A percentile compares a stretch with the other conserved stretches of the same genome.
These are phyloP conservation scores for Mycena venus DNA, from an alignment of 768 basidiomycete species.

Conservation along the genomic window DNA sequence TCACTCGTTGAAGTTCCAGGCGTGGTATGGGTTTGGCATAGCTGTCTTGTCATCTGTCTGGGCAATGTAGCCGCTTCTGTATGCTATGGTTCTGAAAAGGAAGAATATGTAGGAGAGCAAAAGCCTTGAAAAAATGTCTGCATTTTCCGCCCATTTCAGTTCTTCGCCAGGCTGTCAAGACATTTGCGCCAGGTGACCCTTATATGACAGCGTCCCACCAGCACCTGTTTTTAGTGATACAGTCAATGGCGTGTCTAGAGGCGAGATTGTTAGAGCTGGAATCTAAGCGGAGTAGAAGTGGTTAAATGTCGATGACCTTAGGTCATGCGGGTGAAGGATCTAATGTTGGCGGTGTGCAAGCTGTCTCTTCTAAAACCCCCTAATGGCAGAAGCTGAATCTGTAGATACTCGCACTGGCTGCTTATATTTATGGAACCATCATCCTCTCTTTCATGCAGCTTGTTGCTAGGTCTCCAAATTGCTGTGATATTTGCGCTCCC, in stretches of 20 bases:
- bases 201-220: no score
- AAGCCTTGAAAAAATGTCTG: no score
- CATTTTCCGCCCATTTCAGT: no score
- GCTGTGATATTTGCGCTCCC: neutral
- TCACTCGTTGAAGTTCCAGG: no score
- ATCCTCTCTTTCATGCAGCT: conserved; percentile 9
- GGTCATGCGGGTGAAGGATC: conserved; percentile 5
- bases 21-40: no score
- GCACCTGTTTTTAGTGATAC: no score
- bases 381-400: neutral
- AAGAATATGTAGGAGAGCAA: no score
- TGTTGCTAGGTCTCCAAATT: neutral
- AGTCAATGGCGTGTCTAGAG: neutral
- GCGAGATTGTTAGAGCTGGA: neutral
- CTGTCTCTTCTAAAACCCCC: neutral
- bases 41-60: no score
- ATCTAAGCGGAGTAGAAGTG: neutral
- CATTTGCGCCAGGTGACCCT: no score
- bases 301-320: neutral
- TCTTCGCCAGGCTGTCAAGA: no score
- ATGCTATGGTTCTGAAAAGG: no score
- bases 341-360: neutral
- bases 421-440: neutral
- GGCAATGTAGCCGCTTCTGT: no score
- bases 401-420: neutral